Percentiles rank a stretch among this genome's conserved stretches.
phyloP scores from a whole-genome alignment of 192 early-diverging fungal species.

The Cladochytrium replicatum region DNA sequence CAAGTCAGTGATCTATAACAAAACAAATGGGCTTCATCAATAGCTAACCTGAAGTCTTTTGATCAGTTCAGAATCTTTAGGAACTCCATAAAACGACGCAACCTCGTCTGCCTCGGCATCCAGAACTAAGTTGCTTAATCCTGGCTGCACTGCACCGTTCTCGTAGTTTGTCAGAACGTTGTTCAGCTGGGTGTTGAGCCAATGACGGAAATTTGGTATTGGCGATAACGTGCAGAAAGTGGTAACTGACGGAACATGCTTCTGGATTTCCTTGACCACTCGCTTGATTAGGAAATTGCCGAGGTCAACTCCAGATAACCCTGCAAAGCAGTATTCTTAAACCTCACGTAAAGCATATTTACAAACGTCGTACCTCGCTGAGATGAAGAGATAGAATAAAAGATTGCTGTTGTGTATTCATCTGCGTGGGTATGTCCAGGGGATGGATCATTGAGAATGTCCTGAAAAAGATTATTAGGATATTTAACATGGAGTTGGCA shows the following conservation, averaged over 20 bases:
- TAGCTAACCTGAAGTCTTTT: not conserved
- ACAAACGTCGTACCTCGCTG: conserved; percentile 44
- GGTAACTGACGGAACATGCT: conserved; percentile 56
- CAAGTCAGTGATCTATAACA: too few relatives aligned
- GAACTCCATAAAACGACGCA: too few relatives aligned
- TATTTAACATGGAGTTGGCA: conserved; percentile 5
- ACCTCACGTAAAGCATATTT: conserved; percentile 5
- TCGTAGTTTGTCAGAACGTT: not conserved
- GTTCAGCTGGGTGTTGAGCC: conserved; percentile 48
- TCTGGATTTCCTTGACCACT: conserved; percentile 70
- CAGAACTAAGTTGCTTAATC: too few relatives aligned
- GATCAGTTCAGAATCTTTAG: not conserved
- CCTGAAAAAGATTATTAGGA: conserved; percentile 23
- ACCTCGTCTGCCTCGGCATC: too few relatives aligned
- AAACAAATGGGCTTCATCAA: too few relatives aligned
- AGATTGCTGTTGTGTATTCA: conserved; percentile 61
- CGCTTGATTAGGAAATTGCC: conserved; percentile 83
- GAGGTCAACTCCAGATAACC: conserved; percentile 79
- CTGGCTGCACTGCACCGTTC: not conserved
- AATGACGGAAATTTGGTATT: conserved; percentile 74
- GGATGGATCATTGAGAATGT: conserved; percentile 44
- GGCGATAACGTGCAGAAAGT: conserved; percentile 87
- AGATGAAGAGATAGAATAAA: conserved; percentile 85
- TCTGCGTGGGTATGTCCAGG: conserved; percentile 24
- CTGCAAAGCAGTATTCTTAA: conserved; percentile 4